These are phyloP conservation scores for Sclerotinia glacialis DNA, from an alignment of 2,329 filamentous ascomycete species.

Conservation along the genomic window DNA sequence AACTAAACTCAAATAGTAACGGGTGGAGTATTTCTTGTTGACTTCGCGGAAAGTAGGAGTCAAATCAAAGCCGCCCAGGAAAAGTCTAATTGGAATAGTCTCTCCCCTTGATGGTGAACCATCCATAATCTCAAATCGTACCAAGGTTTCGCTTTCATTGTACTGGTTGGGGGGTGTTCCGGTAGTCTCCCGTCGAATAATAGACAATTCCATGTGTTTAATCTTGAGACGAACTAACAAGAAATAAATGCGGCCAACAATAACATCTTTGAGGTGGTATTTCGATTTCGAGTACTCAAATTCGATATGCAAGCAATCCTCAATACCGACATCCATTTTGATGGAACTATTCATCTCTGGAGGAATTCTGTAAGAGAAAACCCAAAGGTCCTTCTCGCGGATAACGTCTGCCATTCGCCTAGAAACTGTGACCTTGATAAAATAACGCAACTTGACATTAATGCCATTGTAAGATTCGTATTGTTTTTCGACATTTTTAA, in stretches of 20 bases:
- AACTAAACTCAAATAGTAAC: slow-evolving; percentile 95
- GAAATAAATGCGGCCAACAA: slow-evolving; percentile 98
- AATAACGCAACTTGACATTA: slow-evolving; percentile 98
- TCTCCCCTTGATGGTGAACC: slow-evolving; percentile 91
- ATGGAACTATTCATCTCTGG: slow-evolving; percentile 98
- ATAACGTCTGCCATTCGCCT: slow-evolving; percentile 97
- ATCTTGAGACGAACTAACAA: slow-evolving; percentile 96
- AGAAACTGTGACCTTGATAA: slow-evolving; percentile 93
- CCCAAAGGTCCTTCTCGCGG: slow-evolving; percentile 99
- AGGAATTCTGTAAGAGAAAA: slow-evolving; percentile 96
- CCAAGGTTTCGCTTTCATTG: slow-evolving; percentile 97
- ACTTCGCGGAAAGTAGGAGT: slow-evolving; percentile 98
- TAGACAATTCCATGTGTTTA: slow-evolving; percentile 99
- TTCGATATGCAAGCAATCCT: slow-evolving; percentile 98
- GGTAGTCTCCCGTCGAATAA: slow-evolving; percentile 94
- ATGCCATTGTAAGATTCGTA: slow-evolving; percentile 99
- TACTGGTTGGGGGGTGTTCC: slow-evolving; percentile 97
- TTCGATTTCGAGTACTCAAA: slow-evolving; percentile 99
- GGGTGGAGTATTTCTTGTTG: slow-evolving; percentile 99
- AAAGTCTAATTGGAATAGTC: slow-evolving; percentile 94
- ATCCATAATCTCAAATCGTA: slow-evolving; percentile 99
- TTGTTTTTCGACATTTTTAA: slow-evolving; percentile 99
- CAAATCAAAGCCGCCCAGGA: slow-evolving; percentile 94
- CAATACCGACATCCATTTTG: slow-evolving; percentile 99
- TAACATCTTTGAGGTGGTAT: slow-evolving; percentile 98